Conservation (phyloP, 192 early-diverging fungal species). For the Entomortierella chlamydospora region DNA sequence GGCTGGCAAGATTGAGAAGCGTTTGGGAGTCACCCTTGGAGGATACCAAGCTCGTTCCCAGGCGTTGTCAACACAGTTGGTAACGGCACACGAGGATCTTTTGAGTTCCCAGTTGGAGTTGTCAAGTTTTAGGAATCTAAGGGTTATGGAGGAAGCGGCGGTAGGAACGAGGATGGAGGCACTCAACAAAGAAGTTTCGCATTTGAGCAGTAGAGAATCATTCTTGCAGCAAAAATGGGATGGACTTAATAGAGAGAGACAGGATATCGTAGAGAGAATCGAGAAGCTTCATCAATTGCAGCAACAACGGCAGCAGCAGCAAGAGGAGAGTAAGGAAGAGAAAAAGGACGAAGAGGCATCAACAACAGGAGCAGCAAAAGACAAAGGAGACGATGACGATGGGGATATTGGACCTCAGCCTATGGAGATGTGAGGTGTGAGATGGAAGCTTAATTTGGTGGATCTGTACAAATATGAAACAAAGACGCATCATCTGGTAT, state of each 20-base stretch:
- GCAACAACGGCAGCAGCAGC: slow-evolving; percentile 10
- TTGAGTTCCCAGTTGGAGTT: slow-evolving; percentile 69
- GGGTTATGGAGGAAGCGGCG: slow-evolving; percentile 67
- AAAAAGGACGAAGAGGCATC: not conserved
- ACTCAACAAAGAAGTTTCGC: slow-evolving; percentile 57
- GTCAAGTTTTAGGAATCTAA: slow-evolving; percentile 68
- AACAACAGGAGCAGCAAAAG: not conserved
- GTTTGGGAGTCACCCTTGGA: slow-evolving; percentile 80
- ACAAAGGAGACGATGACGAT: not conserved
- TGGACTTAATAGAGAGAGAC: slow-evolving; percentile 41
- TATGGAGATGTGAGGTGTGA: not conserved
- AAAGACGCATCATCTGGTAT: too few species aligned
- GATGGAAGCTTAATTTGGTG: too few species aligned
- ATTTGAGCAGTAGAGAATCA: slow-evolving; percentile 52
- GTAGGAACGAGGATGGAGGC: slow-evolving; percentile 67
- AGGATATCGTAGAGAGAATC: slow-evolving; percentile 60
- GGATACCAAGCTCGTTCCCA: slow-evolving; percentile 84
- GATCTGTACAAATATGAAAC: not conserved
- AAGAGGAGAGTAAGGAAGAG: not conserved
- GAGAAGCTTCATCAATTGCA: slow-evolving; percentile 55
- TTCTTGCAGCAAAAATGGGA: slow-evolving; percentile 55
- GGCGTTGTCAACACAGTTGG: slow-evolving; percentile 71
- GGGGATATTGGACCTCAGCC: slow-evolving; percentile 7
- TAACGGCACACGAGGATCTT: slow-evolving; percentile 66
- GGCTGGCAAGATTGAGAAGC: slow-evolving; percentile 90